A percentile compares a stretch with the other conserved stretches of the same genome.
Evolutionary conservation across 129 eudicot species (phyloP).

Genomic region (Pulicaria dysenterica): DNA sequence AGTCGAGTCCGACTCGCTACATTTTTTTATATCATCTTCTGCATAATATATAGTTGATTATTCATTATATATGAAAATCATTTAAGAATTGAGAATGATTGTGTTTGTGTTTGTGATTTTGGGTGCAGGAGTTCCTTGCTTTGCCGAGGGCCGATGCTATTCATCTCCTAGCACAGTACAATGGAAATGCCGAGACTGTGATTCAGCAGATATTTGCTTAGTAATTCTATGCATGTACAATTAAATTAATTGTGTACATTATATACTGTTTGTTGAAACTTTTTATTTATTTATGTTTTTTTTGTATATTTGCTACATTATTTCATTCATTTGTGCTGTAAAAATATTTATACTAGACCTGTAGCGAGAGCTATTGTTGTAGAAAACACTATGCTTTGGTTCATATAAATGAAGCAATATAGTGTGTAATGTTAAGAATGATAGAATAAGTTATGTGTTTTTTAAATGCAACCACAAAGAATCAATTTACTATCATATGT

Average conservation of each 20-base stretch:
- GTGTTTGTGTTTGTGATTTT: not conserved
- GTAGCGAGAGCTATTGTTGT: slow-evolving; percentile 8
- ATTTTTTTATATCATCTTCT: not conserved
- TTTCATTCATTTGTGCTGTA: slow-evolving; percentile 36
- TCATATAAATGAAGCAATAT: too few relatives aligned
- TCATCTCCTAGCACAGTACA: slow-evolving; percentile 83
- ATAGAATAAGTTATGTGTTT: too few relatives aligned
- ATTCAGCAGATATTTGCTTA: slow-evolving; percentile 92
- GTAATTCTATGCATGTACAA: slow-evolving; percentile 22
- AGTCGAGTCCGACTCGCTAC: slow-evolving; percentile 21
- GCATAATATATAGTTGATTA: not conserved
- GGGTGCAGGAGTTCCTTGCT: slow-evolving; percentile 90
- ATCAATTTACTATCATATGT: too few relatives aligned
- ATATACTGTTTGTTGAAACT: not conserved
- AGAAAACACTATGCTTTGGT: not conserved
- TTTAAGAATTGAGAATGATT: not conserved
- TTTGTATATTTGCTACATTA: slow-evolving; percentile 26
- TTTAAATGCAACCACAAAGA: too few relatives aligned
- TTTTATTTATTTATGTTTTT: not conserved
- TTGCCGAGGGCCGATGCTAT: slow-evolving; percentile 97
- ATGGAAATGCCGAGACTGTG: slow-evolving; percentile 89
- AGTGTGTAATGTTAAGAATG: too few relatives aligned
- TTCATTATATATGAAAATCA: not conserved
- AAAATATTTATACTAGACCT: slow-evolving; percentile 12
- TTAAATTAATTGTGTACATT: slow-evolving; percentile 21